phyloP scores from a whole-genome alignment of 106 monocot species.

The Platanthera guangdongensis region DNA sequence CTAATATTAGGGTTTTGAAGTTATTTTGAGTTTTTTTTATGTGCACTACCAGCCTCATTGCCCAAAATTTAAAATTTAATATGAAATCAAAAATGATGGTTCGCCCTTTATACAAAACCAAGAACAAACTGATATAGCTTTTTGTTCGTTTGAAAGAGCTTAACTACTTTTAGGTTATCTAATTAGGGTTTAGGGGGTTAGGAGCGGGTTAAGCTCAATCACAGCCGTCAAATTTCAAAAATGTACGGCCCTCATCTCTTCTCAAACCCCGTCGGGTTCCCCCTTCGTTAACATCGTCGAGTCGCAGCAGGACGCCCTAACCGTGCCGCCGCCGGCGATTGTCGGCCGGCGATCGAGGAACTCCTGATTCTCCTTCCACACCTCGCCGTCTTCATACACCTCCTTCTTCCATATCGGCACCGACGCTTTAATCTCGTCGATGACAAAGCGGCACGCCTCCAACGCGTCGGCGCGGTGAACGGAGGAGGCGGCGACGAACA shows the following conservation, averaged over 20 bases:
- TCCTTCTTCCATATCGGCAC: constrained; percentile 99
- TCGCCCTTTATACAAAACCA: too few species aligned
- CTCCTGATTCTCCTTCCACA: constrained; percentile 96
- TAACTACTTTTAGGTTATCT: too few species aligned
- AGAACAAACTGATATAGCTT: too few species aligned
- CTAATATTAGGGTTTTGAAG: too few species aligned
- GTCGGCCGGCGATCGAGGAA: constrained; percentile 32
- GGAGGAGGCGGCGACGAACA: constrained; percentile 71
- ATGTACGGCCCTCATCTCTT: not conserved
- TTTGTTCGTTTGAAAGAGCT: too few species aligned
- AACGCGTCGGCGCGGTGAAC: constrained; percentile 67
- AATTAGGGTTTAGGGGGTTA: too few species aligned
- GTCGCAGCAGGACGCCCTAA: constrained; percentile 9
- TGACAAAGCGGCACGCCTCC: constrained; percentile 76
- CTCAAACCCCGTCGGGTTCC: not conserved
- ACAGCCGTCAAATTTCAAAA: not conserved
- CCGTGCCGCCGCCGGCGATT: constrained; percentile 7
- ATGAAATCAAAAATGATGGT: too few species aligned
- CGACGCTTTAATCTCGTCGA: constrained; percentile 84
- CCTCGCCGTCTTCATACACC: constrained; percentile 80
- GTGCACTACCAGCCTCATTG: too few species aligned
- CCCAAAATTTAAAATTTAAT: too few species aligned
- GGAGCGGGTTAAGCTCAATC: not conserved
- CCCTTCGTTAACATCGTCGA: not conserved
- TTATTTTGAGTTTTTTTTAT: too few species aligned